Base-by-base conservation (phyloP, 768 basidiomycete genomes). In the Mycena floridula region DNA sequence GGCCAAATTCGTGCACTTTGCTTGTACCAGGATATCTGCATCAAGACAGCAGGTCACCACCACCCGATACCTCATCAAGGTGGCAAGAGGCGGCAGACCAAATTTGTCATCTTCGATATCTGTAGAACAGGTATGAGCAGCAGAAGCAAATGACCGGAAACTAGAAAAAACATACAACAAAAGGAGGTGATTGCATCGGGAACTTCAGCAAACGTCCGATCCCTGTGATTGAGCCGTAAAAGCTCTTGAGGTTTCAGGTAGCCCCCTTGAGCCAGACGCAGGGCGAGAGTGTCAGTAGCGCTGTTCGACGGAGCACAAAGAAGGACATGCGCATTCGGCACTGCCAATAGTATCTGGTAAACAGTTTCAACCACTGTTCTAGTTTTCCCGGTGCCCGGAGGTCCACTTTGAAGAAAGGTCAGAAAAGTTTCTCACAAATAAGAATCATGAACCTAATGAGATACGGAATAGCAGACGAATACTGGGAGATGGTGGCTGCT, bases 341-440 rank as follows among this genome's bases (percentile, higher is more conserved):
- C 70, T 5, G 65, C 52, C n/a, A 63, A 64, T 16, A 74, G 63
- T n/a, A 75, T 70, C 43, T 75, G 73, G 20, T 74, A 59, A 3
- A 77, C 74, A 5, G 65, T 58, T 56, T 75, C 73, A 18, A 73
- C 72, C 3, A 74, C 64, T 2, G 73, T 77, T 49, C 74, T 74
- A n/a, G 73, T 76, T 55, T 76, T 76, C 16, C 73, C 74, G 16
- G 74, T 76, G 1, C 74, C 74, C 15, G 74, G 72, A 12, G 74
- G 74, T 2, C 74, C 74, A n/a, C n/a, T n/a, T n/a, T n/a, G n/a
- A n/a, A n/a, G n/a, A n/a, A n/a, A n/a, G n/a, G n/a, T n/a, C n/a
- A n/a, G n/a, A n/a, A n/a, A n/a, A n/a, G n/a, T n/a, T n/a, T n/a
- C n/a, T n/a, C n/a, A n/a, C n/a, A n/a, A n/a, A n/a, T n/a, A n/a